phyloP scores from a whole-genome alignment of 441 rosid species.

The Euphorbia corollata region DNA sequence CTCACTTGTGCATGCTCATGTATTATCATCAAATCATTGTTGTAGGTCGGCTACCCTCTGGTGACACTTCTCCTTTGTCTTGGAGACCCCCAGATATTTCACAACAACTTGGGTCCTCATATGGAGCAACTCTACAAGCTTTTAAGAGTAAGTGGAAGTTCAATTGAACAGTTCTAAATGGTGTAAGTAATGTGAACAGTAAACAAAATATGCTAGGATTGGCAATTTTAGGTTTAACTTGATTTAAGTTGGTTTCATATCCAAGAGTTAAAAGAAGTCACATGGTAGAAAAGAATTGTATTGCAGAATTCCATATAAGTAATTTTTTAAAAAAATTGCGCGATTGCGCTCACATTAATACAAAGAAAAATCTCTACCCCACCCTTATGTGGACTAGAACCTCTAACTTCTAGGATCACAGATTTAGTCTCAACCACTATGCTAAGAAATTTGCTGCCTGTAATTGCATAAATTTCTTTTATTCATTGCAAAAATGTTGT shows the following conservation, averaged over 20 bases:
- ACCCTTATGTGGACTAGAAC: no score
- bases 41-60: constrained; percentile 95
- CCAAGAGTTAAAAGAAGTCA: background rate
- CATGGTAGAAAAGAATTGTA: background rate
- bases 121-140: constrained; percentile 99
- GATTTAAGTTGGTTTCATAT: background rate
- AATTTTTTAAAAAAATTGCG: no score
- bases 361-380: no score
- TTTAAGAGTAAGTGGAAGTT: constrained; percentile 62
- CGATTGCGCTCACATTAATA: no score
- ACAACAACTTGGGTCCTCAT: constrained; percentile 72
- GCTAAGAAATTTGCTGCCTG: no score
- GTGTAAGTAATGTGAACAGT: background rate
- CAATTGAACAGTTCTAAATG: background rate
- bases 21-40: constrained; percentile 23
- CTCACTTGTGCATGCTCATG: background rate
- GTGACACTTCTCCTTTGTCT: constrained; percentile 99
- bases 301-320: background rate
- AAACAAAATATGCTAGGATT: background rate
- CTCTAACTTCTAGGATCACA: no score
- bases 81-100: constrained; percentile 94
- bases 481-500: background rate
- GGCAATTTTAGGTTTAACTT: background rate
- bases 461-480: background rate
- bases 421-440: no score